Evolutionary conservation across 768 basidiomycete species (phyloP), one percentile per base, ranked within the genome.

Genomic region (Trametes cinnabarina): DNA sequence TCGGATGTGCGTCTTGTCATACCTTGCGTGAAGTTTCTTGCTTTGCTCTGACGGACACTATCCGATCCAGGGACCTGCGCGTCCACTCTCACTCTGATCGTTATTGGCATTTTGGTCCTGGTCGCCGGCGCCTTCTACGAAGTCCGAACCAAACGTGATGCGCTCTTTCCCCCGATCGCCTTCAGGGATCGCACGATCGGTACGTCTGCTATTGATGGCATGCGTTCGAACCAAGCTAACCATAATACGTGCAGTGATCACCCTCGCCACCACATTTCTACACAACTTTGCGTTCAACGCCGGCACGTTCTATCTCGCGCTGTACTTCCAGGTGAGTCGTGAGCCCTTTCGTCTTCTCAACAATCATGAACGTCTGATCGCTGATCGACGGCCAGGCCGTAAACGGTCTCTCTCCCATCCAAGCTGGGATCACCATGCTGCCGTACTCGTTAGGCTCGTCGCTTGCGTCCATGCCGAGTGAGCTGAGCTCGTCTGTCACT

Each of bases 391-490:
- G 39, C 57, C 64, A 92, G 90, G 84, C 85, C 15, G 90, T 85
- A 37, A 79, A 87, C 68, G 84, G 85, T 23, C 81, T 80, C 20
- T 82, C 82, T n/a, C 90, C 88, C 12, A 68, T 92, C 44, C 71
- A 84, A 69, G 86, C 91, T 58, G 92, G 90, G 10, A 68, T 91
- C 20, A 81, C 83, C 68, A 79, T 91, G 72, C 77, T 94, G 54
- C 90, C 92, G 11, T 93, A 92, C 74, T 90, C 92, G 47, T 82
- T 93, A 50, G 92, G 90, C 49, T 88, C 91, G 32, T 91, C 91
- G 22, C 68, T 93, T 56, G 87, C 91, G 41, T 92, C 92, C 11
- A 85, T 94, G 77, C 90, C 91, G 22, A 62, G 69, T 67, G 35
- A 57, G 65, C 54, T 26, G 50, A 55, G 39, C 30, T 48, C 49